Evolutionary conservation across 345 rosid genomes (phyloP).

Genomic region (Cochlearia excelsa): DNA sequence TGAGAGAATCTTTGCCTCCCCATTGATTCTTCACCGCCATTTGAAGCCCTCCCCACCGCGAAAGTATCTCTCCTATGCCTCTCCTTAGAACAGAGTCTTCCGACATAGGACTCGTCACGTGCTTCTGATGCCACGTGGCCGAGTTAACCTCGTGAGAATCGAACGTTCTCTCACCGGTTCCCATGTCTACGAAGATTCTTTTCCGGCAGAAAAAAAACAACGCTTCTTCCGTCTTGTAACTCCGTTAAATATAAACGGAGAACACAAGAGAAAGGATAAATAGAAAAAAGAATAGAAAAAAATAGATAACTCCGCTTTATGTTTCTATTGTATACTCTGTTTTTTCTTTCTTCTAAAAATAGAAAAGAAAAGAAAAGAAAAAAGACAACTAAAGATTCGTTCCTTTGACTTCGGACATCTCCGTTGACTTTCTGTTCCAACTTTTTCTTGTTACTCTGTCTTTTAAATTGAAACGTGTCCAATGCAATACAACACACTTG

Average conservation of each 20-base stretch:
- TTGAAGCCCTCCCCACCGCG: slow-evolving; percentile 73
- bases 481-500: not conserved
- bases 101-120: not conserved
- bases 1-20: slow-evolving; percentile 72
- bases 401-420: slow-evolving; percentile 20
- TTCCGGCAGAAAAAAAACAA: slow-evolving; percentile 9
- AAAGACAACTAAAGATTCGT: slow-evolving; percentile 16
- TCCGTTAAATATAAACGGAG: slow-evolving; percentile 29
- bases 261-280: slow-evolving; percentile 25
- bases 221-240: slow-evolving; percentile 25
- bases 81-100: slow-evolving; percentile 32
- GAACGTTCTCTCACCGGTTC: slow-evolving; percentile 21
- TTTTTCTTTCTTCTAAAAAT: slow-evolving; percentile 12
- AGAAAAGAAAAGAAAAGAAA: not conserved
- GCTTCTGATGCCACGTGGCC: slow-evolving; percentile 20
- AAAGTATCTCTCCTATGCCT: slow-evolving; percentile 46
- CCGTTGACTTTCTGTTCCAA: slow-evolving; percentile 22
- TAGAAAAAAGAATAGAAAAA: slow-evolving; percentile 11
- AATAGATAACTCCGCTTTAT: not conserved
- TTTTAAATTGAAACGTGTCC: slow-evolving; percentile 11
- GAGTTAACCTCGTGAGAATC: slow-evolving; percentile 4
- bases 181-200: slow-evolving; percentile 4
- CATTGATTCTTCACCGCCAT: slow-evolving; percentile 72
- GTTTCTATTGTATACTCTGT: slow-evolving; percentile 1
- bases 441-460: slow-evolving; percentile 17